A percentile compares a stretch with the other conserved stretches of the same genome.
phyloP scores from a whole-genome alignment of 139 green algal species.

The Volvox reticuliferus region DNA sequence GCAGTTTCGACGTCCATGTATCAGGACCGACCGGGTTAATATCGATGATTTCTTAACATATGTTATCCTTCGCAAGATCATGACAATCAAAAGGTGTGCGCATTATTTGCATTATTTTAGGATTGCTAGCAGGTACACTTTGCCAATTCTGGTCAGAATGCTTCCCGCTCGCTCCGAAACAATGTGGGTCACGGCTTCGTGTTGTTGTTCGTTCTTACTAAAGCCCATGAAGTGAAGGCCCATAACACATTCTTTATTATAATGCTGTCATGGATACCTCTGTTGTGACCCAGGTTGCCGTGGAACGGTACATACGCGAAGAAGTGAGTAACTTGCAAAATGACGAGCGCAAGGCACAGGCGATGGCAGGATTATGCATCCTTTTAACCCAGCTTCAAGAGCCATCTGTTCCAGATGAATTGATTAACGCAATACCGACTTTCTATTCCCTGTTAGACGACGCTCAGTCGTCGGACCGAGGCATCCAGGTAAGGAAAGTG shows the following conservation, averaged over 20 bases:
- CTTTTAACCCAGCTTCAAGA: conserved; percentile 37
- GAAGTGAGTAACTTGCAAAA: background rate
- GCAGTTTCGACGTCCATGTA: background rate
- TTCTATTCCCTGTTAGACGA: background rate
- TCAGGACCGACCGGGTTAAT: background rate
- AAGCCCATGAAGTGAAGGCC: too few relatives aligned
- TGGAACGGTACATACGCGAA: background rate
- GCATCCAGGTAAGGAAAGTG: background rate
- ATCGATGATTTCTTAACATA: background rate
- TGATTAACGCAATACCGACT: background rate
- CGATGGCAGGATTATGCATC: conserved; percentile 15
- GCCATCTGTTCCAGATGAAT: conserved; percentile 3
- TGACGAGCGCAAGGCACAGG: background rate
- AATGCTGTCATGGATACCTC: conserved; percentile 16
- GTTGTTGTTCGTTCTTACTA: too few relatives aligned
- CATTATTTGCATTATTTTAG: too few relatives aligned
- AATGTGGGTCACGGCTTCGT: background rate
- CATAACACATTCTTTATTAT: background rate
- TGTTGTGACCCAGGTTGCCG: background rate
- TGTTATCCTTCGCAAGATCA: background rate
- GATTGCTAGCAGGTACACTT: too few relatives aligned
- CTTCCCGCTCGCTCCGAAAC: background rate
- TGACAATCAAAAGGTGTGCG: background rate
- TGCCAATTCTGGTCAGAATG: background rate
- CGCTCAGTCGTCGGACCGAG: background rate